A percentile compares a stretch with the other conserved stretches of the same genome.
phyloP scores from a whole-genome alignment of 139 green algal genomes.

The Chlamydomonas schloesseri region DNA sequence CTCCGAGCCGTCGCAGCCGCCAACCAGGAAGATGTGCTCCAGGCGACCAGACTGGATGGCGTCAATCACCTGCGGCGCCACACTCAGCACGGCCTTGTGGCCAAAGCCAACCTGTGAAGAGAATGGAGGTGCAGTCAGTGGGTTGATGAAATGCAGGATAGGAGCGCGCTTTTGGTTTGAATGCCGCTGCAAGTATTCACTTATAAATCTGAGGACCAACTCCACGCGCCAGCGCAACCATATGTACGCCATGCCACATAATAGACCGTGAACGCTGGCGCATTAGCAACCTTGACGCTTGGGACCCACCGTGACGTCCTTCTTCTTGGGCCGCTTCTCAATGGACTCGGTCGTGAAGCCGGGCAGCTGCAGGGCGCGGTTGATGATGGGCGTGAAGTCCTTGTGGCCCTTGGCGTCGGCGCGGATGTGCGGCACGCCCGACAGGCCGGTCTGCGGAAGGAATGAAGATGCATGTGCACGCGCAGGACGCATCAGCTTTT shows the following conservation, averaged over 20 bases:
- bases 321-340: slow-evolving; percentile 7
- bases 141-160: too few species aligned
- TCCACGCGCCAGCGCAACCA: too few species aligned
- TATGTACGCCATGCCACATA: too few species aligned
- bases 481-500: too few species aligned
- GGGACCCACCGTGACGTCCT: slow-evolving; percentile 20
- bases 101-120: slow-evolving; percentile 60
- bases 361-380: slow-evolving; percentile 61
- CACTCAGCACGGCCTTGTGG: slow-evolving; percentile 63
- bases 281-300: too few species aligned
- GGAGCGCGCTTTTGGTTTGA: too few species aligned
- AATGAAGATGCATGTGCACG: too few species aligned
- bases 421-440: slow-evolving; percentile 58
- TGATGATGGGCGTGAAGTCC: slow-evolving; percentile 66
- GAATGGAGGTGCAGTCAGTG: too few species aligned
- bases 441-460: slow-evolving; percentile 61
- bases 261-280: too few species aligned
- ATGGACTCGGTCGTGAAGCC: slow-evolving; percentile 44
- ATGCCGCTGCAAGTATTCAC: too few species aligned
- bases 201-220: too few species aligned
- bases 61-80: slow-evolving; percentile 62
- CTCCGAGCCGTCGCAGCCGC: slow-evolving; percentile 73
- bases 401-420: slow-evolving; percentile 41
- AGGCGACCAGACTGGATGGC: slow-evolving; percentile 65
- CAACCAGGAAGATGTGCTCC: slow-evolving; percentile 71